Percentiles rank a stretch among this genome's conserved stretches.
Evolutionary conservation across 140 eudicot genomes (phyloP).

Genomic region (Senecio squalidus): DNA sequence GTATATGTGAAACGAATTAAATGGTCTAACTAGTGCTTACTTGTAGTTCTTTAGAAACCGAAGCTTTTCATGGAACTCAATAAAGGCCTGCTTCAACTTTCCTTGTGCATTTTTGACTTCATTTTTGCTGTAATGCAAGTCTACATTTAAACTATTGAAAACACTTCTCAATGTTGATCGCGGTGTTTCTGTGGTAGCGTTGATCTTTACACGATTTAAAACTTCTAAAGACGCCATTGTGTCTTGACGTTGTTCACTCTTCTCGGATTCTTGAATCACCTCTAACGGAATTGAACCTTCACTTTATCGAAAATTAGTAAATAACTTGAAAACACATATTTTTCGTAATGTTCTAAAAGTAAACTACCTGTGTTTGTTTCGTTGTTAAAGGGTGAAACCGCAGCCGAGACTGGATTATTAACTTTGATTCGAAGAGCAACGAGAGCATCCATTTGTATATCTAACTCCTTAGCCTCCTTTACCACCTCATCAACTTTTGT

Average conservation of each 20-base stretch:
- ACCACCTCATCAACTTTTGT: conserved; percentile 47
- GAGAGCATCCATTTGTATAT: conserved; percentile 68
- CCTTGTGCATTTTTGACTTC: conserved; percentile 48
- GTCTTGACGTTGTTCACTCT: background rate
- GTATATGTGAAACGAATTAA: background rate
- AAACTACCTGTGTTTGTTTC: conserved; percentile 23
- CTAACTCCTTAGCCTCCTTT: conserved; percentile 44
- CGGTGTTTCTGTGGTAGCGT: conserved; percentile 50
- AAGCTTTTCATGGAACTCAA: conserved; percentile 61
- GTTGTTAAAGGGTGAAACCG: conserved; percentile 4
- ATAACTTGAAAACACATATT: background rate
- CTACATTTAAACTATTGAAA: conserved; percentile 26
- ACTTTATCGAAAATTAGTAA: background rate
- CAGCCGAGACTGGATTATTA: conserved; percentile 21
- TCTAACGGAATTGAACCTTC: conserved; percentile 31
- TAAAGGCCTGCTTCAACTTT: conserved; percentile 47
- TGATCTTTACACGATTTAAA: conserved; percentile 51
- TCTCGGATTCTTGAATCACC: conserved; percentile 24
- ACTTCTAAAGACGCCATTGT: conserved; percentile 40
- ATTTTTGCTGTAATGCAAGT: conserved; percentile 35
- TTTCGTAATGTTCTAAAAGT: background rate
- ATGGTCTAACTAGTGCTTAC: conserved; percentile 22
- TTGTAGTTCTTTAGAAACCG: conserved; percentile 54
- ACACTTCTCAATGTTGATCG: conserved; percentile 42
- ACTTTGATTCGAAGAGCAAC: conserved; percentile 60